Conservation (phyloP, 495 filamentous ascomycete genomes). For the Aspergillus mulundensis region DNA sequence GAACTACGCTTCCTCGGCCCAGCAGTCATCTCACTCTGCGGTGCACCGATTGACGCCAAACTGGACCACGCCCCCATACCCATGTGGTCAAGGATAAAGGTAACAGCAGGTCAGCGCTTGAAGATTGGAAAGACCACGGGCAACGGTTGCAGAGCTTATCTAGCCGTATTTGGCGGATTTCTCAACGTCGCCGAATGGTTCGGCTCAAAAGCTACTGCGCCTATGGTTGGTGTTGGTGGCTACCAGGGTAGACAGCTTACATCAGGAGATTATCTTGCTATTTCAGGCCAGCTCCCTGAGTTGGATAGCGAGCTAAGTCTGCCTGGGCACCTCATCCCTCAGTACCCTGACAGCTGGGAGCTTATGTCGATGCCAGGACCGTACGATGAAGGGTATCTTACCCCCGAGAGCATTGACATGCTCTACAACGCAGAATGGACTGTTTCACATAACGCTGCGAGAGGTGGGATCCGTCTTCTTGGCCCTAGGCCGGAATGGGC, state of each 20-base stretch:
- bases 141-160: conserved; percentile 52
- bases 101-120: conserved; percentile 49
- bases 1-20: conserved; percentile 50
- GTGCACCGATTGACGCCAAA: conserved; percentile 45
- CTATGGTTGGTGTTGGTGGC: conserved; percentile 54
- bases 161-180: conserved; percentile 57
- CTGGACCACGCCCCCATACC: conserved; percentile 43
- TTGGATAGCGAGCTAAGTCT: conserved; percentile 24
- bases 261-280: conserved; percentile 47
- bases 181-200: conserved; percentile 52
- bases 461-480: conserved; percentile 54
- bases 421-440: conserved; percentile 54
- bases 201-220: conserved; percentile 55
- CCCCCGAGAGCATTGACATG: conserved; percentile 49
- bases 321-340: conserved; percentile 37
- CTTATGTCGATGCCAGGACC: conserved; percentile 54
- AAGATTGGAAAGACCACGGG: conserved; percentile 51
- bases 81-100: conserved; percentile 51
- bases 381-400: conserved; percentile 53
- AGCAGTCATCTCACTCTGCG: conserved; percentile 49
- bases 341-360: conserved; percentile 43
- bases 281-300: conserved; percentile 28
- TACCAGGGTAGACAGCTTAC: conserved; percentile 53
- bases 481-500: conserved; percentile 55
- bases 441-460: conserved; percentile 54